A percentile compares a stretch with the other conserved stretches of the same genome.
These are phyloP conservation scores for Prunus mira DNA, from an alignment of 306 rosid species.

Conservation along the genomic window DNA sequence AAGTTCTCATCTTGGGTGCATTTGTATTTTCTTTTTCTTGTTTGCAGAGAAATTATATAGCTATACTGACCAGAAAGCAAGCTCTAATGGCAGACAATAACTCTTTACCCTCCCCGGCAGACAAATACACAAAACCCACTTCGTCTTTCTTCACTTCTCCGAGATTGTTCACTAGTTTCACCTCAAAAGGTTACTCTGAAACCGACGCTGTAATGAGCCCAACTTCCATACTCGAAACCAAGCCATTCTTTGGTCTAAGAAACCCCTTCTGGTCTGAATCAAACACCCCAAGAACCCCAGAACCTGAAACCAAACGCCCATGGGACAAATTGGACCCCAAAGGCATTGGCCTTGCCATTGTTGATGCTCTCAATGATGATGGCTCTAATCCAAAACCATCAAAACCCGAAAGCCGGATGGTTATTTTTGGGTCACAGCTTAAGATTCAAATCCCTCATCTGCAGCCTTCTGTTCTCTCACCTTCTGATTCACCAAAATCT, in stretches of 20 bases:
- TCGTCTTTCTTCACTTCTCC: conserved; percentile 60
- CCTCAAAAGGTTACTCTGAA: conserved; percentile 47
- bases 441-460: conserved; percentile 66
- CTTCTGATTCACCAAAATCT: conserved; percentile 36
- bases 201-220: conserved; percentile 68
- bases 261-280: conserved; percentile 60
- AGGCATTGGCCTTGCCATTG: conserved; percentile 76
- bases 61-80: conserved; percentile 22
- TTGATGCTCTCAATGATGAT: conserved; percentile 64
- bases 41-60: conserved; percentile 25
- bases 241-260: conserved; percentile 48
- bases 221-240: conserved; percentile 73
- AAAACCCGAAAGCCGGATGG: conserved; percentile 47
- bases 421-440: conserved; percentile 79
- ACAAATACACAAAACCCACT: conserved; percentile 32
- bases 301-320: conserved; percentile 43
- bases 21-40: background rate
- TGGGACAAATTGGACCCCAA: conserved; percentile 57
- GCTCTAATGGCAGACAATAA: conserved; percentile 56
- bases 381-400: conserved; percentile 30
- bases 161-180: conserved; percentile 50
- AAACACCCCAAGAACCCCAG: conserved; percentile 44
- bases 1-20: background rate
- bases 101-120: conserved; percentile 40
- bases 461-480: conserved; percentile 18